Percentiles rank a stretch among this genome's conserved stretches.
Evolutionary conservation across 768 basidiomycete species (phyloP).

Genomic region (Mycena galopus): DNA sequence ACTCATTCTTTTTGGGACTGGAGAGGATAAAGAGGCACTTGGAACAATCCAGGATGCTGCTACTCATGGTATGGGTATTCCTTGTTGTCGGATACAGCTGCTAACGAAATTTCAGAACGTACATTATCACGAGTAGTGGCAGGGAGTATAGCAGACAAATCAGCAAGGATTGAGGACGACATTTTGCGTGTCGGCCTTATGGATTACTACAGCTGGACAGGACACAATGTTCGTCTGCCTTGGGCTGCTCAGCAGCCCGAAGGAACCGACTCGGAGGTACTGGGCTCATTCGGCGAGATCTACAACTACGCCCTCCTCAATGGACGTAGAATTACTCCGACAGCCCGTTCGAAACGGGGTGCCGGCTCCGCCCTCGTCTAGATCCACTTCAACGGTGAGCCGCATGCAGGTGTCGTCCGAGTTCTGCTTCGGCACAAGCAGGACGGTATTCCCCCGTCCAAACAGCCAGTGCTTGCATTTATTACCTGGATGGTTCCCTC

Average conservation of each 20-base stretch:
- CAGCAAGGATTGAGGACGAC: background rate
- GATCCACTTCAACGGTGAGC: background rate
- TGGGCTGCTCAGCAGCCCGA: background rate
- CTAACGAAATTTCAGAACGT: background rate
- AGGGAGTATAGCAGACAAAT: background rate
- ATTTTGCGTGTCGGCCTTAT: background rate
- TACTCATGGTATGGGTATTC: background rate
- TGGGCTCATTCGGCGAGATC: background rate
- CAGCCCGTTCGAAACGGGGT: background rate
- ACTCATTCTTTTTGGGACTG: background rate
- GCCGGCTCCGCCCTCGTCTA: background rate
- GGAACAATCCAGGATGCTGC: background rate
- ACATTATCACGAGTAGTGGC: background rate
- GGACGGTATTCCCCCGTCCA: background rate
- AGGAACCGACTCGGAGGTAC: background rate
- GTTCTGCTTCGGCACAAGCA: background rate
- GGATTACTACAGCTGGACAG: too few species aligned
- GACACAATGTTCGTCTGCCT: too few species aligned
- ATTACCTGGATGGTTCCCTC: background rate
- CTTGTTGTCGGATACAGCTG: background rate
- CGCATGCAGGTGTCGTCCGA: background rate
- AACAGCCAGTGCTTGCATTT: background rate
- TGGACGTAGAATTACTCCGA: background rate
- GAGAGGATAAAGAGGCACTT: background rate
- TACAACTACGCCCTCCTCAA: background rate